Evolutionary conservation across 2,329 filamentous ascomycete genomes (phyloP).

Genomic region (Trichoderma sp.): DNA sequence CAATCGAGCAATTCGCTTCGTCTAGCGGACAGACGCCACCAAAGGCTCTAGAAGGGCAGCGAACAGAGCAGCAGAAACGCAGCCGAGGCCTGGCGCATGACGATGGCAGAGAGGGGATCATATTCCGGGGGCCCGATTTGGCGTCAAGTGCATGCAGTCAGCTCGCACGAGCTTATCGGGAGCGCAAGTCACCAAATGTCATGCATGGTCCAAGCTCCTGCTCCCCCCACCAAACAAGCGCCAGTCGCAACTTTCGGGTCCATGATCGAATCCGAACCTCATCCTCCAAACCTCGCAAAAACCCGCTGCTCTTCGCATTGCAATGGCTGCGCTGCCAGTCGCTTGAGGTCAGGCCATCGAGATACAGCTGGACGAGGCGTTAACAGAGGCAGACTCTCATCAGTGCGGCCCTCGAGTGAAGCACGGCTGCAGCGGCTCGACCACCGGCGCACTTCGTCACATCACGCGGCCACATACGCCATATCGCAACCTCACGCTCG

Average conservation of each 20-base stretch:
- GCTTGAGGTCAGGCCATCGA: constrained; percentile 23
- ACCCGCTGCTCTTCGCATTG: background rate
- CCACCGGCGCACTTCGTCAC: background rate
- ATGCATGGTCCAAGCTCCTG: constrained; percentile 29
- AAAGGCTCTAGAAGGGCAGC: background rate
- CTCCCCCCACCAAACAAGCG: constrained; percentile 14
- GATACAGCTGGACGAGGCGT: constrained; percentile 25
- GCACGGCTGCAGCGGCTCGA: background rate
- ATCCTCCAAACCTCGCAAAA: constrained; percentile 15
- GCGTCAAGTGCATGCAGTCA: background rate
- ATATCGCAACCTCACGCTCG: constrained; percentile 5
- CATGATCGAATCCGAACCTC: constrained; percentile 25
- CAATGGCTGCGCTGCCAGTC: constrained; percentile 27
- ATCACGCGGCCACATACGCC: background rate
- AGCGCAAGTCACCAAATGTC: constrained; percentile 12
- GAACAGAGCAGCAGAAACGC: background rate
- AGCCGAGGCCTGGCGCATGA: background rate
- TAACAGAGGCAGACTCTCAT: background rate
- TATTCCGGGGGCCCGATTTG: background rate
- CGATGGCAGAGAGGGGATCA: constrained; percentile 1
- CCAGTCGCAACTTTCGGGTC: constrained; percentile 5
- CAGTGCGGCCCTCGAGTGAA: constrained; percentile 2
- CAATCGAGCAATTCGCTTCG: background rate
- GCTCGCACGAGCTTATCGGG: constrained; percentile 2
- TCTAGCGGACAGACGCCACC: background rate